Conservation (phyloP, 805 yeast genomes). For the Blastobotrys mokoenaii region DNA sequence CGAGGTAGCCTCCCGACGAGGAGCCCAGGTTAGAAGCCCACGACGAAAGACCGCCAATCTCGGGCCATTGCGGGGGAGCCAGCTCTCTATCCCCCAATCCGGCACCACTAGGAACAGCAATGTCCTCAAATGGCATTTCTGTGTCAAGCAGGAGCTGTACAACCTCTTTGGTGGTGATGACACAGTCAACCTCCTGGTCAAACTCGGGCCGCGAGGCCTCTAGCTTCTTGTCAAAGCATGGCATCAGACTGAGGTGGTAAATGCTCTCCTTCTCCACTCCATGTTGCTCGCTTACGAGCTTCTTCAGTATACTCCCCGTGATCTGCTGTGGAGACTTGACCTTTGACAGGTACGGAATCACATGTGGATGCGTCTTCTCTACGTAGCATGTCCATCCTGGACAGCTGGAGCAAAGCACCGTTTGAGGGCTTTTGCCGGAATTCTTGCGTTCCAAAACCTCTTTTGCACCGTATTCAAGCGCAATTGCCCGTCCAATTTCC, state of each 20-base stretch:
- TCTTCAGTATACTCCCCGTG: slow-evolving; percentile 71
- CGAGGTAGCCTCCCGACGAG: slow-evolving; percentile 84
- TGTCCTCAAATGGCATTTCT: slow-evolving; percentile 6
- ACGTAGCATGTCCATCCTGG: slow-evolving; percentile 97
- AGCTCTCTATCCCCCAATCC: slow-evolving; percentile 2
- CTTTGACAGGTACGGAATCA: slow-evolving; percentile 59
- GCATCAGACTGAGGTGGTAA: slow-evolving; percentile 87
- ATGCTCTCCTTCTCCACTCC: slow-evolving; percentile 30
- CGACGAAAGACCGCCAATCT: slow-evolving; percentile 33
- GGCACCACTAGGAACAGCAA: background rate
- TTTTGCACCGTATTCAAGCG: slow-evolving; percentile 43
- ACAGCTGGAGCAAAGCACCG: slow-evolving; percentile 60
- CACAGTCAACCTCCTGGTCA: slow-evolving; percentile 66
- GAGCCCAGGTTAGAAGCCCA: slow-evolving; percentile 78
- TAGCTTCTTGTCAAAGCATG: slow-evolving; percentile 92
- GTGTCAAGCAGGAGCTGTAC: slow-evolving; percentile 57
- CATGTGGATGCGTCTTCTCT: slow-evolving; percentile 87
- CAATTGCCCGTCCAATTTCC: slow-evolving; percentile 66
- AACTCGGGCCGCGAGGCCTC: slow-evolving; percentile 85
- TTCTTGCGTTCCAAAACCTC: slow-evolving; percentile 29
- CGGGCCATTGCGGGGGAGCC: slow-evolving; percentile 62
- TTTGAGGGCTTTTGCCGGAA: slow-evolving; percentile 32
- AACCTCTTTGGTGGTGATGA: slow-evolving; percentile 82
- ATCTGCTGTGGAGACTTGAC: slow-evolving; percentile 91
- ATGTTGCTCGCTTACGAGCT: slow-evolving; percentile 34